Base-by-base conservation (phyloP, 208 protist species). In the Acanthamoeba divionensis region DNA sequence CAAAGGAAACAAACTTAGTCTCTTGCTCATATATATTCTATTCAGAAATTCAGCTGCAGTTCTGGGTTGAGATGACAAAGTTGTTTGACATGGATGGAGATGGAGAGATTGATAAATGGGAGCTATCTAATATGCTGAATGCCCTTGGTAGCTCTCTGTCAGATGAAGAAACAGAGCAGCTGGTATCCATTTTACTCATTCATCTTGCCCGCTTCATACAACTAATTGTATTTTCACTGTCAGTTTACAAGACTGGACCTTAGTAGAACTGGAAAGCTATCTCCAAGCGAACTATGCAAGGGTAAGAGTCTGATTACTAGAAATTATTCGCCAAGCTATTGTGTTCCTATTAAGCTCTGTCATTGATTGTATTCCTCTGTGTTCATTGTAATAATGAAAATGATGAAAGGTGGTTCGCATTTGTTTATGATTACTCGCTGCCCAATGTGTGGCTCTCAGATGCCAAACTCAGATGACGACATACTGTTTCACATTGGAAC, bases 11-110 rank as follows among this genome's bases (percentile, higher is more conserved):
- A 41, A 41, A 41, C 36, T 41, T 41, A 41, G 36, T 6, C 5
- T 29, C 26, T 63, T 29, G 26, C 55, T 63, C n/a, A 4, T 63
- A 31, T 63, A 24, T 63, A 4, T 63, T 31, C n/a, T 63, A 29
- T 57, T 24, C 52, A 57, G 65, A 75, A n/a, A 75, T 75, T 75
- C 65, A 75, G 29, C 21, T n/a, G 18, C 21, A 75, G 65, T 75
- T 75, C 5, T 75, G 65, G 65, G 21, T 33, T 26, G 65, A 75
- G 65, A 44, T 26, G 21, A 38, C 29, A n/a, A n/a, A 33, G 5
- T 36, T 75, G 29, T 75, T 75, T 38, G 65, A 75, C 6, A 4
- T 33, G 24, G 65, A 75, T 38, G 65, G 65, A 26, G 29, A 75
- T 75, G 65, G 65, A n/a, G 24, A 75, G 29, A 75, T 75, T 33